phyloP scores from a whole-genome alignment of 306 rosid genomes.

The apple (Malus domestica) region ASM211411v1 NC_041789.1:18008001-18008500 shows the following conservation, averaged over 20 bases:
- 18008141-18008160: slow-evolving; percentile 28
- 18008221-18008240: slow-evolving; percentile 23
- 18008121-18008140: slow-evolving; percentile 44
- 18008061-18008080: slow-evolving; percentile 33
- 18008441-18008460: slow-evolving; percentile 12
- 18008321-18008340: slow-evolving; percentile 46
- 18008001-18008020: slow-evolving; percentile 58
- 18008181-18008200: slow-evolving; percentile 65
- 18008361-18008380: slow-evolving; percentile 13
- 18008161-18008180: slow-evolving; percentile 55
- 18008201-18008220: slow-evolving; percentile 66
- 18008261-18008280: slow-evolving; percentile 39
- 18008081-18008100: slow-evolving; percentile 78
- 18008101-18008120: slow-evolving; percentile 84
- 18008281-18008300: slow-evolving; percentile 48
- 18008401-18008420: slow-evolving; percentile 20
- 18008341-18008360: slow-evolving; percentile 37
- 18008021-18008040: slow-evolving; percentile 37
- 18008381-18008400: slow-evolving; percentile 19
- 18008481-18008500: slow-evolving; percentile 16
- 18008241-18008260: slow-evolving; percentile 35
- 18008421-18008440: slow-evolving; percentile 1
- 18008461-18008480: slow-evolving; percentile 18
- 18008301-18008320: slow-evolving; percentile 37
- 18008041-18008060: slow-evolving; percentile 29